Percentiles rank a stretch among this genome's conserved stretches.
Evolutionary conservation across 805 yeast species (phyloP).

Genomic region (Yamadazyma kitorensis): DNA sequence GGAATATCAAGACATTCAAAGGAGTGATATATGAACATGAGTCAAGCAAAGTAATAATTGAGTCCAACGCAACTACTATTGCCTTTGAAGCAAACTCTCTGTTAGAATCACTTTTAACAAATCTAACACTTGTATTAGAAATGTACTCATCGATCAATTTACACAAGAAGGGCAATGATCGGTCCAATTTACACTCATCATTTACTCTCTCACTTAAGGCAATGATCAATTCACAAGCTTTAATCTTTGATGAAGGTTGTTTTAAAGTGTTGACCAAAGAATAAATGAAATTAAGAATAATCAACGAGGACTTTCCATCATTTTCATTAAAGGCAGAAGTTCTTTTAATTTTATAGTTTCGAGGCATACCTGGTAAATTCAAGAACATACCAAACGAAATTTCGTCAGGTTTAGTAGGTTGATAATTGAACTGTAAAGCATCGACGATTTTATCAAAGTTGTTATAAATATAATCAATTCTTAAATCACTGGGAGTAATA

Average conservation of each 20-base stretch:
- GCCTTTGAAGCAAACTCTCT: constrained; percentile 47
- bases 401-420: neutral
- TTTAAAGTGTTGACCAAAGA: constrained; percentile 61
- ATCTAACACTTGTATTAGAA: constrained; percentile 14
- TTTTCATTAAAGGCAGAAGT: constrained; percentile 18
- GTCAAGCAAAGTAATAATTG: constrained; percentile 63
- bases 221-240: constrained; percentile 73
- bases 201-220: constrained; percentile 72
- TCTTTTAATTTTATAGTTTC: constrained; percentile 40
- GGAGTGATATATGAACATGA: constrained; percentile 67
- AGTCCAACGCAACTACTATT: constrained; percentile 60
- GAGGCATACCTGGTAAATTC: constrained; percentile 51
- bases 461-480: constrained; percentile 57
- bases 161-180: constrained; percentile 78
- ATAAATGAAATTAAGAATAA: constrained; percentile 55
- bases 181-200: constrained; percentile 83
- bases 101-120: neutral
- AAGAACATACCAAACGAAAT: constrained; percentile 32
- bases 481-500: constrained; percentile 33
- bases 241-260: constrained; percentile 56
- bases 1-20: constrained; percentile 70
- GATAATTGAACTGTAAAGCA: constrained; percentile 23
- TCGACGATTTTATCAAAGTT: constrained; percentile 49
- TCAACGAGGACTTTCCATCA: constrained; percentile 48
- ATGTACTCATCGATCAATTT: constrained; percentile 63